A percentile compares a stretch with the other conserved stretches of the same genome.
These are phyloP conservation scores for Rhynchospora pubera DNA, from an alignment of 176 grass and related monocot species.

Conservation along the genomic window DNA sequence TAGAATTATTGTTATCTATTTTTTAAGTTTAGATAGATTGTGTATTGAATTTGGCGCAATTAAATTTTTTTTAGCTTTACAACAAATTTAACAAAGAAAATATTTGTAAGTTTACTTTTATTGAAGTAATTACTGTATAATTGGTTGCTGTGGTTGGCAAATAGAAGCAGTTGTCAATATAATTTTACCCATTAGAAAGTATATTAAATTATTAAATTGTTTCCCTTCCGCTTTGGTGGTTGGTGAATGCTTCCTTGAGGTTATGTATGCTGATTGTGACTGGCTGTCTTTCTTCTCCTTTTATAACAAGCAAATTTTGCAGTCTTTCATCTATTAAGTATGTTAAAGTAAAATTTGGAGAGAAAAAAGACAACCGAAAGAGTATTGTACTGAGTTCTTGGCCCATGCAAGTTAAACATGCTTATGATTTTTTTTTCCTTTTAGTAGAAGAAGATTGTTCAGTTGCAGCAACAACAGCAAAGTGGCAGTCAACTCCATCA, in stretches of 20 bases:
- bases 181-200: too few species aligned
- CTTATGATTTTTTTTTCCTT: slow-evolving; percentile 22
- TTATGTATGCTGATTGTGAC: neutral
- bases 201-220: neutral
- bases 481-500: slow-evolving; percentile 41
- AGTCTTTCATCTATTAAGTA: neutral
- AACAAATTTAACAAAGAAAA: too few species aligned
- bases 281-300: neutral
- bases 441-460: slow-evolving; percentile 81
- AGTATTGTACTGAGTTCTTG: neutral
- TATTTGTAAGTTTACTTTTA: too few species aligned
- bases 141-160: too few species aligned
- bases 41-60: too few species aligned
- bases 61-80: too few species aligned
- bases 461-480: slow-evolving; percentile 61
- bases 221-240: neutral
- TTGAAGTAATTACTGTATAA: too few species aligned
- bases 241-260: neutral
- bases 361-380: neutral
- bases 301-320: neutral
- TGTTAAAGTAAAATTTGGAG: neutral
- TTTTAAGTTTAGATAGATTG: too few species aligned
- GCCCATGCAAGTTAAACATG: neutral
- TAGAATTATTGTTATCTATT: too few species aligned
- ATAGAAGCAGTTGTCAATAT: too few species aligned